These are phyloP conservation scores for Penicillium glabrum DNA, from an alignment of 2,329 filamentous ascomycete species.

Conservation along the genomic window DNA sequence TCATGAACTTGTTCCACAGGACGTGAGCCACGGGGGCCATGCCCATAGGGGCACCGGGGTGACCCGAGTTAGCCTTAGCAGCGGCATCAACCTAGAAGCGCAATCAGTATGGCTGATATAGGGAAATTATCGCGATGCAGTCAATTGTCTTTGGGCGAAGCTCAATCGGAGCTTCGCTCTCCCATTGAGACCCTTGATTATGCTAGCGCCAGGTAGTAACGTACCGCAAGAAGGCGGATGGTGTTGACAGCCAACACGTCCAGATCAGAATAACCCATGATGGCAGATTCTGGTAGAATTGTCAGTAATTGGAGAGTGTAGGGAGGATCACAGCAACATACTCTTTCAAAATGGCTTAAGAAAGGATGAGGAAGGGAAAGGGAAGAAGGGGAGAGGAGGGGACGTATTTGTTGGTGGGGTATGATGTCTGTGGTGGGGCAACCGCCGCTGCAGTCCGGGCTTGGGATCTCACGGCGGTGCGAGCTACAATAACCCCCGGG, in stretches of 20 bases:
- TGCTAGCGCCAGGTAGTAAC: slow-evolving; percentile 41
- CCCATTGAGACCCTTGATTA: slow-evolving; percentile 4
- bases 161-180: background rate
- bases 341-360: slow-evolving; percentile 15
- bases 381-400: slow-evolving; percentile 21
- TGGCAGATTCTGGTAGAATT: slow-evolving; percentile 40
- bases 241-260: slow-evolving; percentile 96
- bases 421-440: slow-evolving; percentile 35
- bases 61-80: slow-evolving; percentile 91
- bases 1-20: slow-evolving; percentile 98
- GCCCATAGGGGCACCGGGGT: slow-evolving; percentile 97
- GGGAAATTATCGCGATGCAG: background rate
- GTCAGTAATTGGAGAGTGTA: slow-evolving; percentile 13
- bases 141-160: background rate
- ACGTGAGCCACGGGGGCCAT: slow-evolving; percentile 96
- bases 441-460: slow-evolving; percentile 4
- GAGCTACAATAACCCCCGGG: background rate
- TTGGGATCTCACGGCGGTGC: background rate
- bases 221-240: slow-evolving; percentile 92
- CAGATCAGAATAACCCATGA: slow-evolving; percentile 84
- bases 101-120: background rate
- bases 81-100: slow-evolving; percentile 80
- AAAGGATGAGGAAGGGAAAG: slow-evolving; percentile 13
- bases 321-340: slow-evolving; percentile 9
- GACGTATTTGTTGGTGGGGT: slow-evolving; percentile 32